Evolutionary conservation across 495 filamentous ascomycete genomes (phyloP).

Genomic region (Lichenothelia convexa): DNA sequence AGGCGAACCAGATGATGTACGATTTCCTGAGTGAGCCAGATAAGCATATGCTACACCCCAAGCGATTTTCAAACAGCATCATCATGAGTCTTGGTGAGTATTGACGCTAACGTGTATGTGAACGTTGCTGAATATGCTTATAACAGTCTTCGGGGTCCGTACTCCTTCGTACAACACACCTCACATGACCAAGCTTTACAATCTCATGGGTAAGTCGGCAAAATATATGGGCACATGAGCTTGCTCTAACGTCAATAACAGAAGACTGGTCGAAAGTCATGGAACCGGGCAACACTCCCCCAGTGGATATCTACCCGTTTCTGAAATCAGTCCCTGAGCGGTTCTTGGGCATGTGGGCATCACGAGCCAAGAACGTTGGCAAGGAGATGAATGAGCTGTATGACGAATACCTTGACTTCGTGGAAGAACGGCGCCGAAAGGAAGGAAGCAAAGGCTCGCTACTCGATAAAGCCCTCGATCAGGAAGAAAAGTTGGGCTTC

Average conservation of each 20-base stretch:
- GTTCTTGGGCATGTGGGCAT: slow-evolving; percentile 24
- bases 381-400: slow-evolving; percentile 28
- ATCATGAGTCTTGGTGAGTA: slow-evolving; percentile 21
- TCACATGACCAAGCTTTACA: slow-evolving; percentile 25
- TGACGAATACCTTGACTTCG: slow-evolving; percentile 8
- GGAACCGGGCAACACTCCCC: slow-evolving; percentile 31
- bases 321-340: slow-evolving; percentile 26
- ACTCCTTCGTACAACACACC: slow-evolving; percentile 16
- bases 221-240: slow-evolving; percentile 1
- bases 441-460: slow-evolving; percentile 15
- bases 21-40: slow-evolving; percentile 25
- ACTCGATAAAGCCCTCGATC: slow-evolving; percentile 28
- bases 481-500: slow-evolving; percentile 23
- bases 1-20: slow-evolving; percentile 26
- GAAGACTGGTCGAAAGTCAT: slow-evolving; percentile 12
- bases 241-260: not conserved
- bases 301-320: slow-evolving; percentile 30
- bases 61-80: slow-evolving; percentile 22
- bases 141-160: slow-evolving; percentile 26
- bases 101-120: not conserved
- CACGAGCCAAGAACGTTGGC: slow-evolving; percentile 19
- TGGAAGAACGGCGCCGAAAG: slow-evolving; percentile 7
- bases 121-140: not conserved
- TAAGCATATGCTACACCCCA: slow-evolving; percentile 27
- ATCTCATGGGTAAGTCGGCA: slow-evolving; percentile 31